Evolutionary conservation across 371 early-diverging fungal genomes (phyloP), one percentile per base, ranked within the genome.

Genomic region (Mucor sp.): DNA sequence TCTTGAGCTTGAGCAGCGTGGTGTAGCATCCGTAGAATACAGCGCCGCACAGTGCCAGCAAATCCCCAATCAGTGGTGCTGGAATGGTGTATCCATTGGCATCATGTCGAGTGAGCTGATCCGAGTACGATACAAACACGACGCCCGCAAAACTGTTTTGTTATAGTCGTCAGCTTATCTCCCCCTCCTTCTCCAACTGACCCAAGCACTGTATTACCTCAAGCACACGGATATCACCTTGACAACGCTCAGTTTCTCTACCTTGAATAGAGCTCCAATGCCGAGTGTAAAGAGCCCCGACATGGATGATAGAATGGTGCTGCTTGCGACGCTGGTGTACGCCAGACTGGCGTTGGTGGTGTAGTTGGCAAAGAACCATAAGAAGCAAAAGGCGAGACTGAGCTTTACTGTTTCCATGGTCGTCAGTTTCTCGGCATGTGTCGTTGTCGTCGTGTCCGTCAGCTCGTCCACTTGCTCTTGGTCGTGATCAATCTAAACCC

Each of bases 1-100:
- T 87, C 56, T 80, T 85, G 39, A 84, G 68, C 47, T 94, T 94
- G 17, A 94, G 75, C 32, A 93, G 69, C 7, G 89, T 89, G 0
- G 90, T 90, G 77, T 94, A 93, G 67, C 90, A 87, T 6, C 92
- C 94, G 74, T 94, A 94, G 53, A 93, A 88, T 6, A 92, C 62
- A 3, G 94, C 93, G 30, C 93, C 89, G 33, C 87, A 60, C 28
- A 94, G 66, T 2, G 94, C 92, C 58, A 93, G 71, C 27, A 86
- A 32, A 66, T 93, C 92, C 2, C 95, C 95, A 56, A 90, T 67
- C 47, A 91, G 75, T 15, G 75, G 74, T 27, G 68, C 43, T 11
- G 69, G 59, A 5, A 63, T 62, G 5, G 62, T 33, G 4, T 23
- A 37, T 21, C 43, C 30, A 32, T 44, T 64, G 19, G 64, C 25